Base-by-base conservation (phyloP, 208 protist genomes). In the Wallacemonas collosoma region DNA sequence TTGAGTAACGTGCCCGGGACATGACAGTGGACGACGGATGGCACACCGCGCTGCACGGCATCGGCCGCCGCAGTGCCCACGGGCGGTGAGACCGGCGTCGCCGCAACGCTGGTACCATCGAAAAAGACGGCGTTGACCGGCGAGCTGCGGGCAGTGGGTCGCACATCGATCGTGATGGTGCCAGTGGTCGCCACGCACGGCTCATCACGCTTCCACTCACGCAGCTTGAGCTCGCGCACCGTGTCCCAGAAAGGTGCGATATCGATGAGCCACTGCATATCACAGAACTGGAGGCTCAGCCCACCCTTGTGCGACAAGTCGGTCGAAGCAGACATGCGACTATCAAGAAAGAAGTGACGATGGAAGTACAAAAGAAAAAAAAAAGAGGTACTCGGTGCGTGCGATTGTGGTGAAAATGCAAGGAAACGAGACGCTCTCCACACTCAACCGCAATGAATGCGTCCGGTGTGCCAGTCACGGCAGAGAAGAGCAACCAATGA, bases 231-330 rank as follows among this genome's bases (percentile, higher is more conserved):
- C 2, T 63, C 70, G 9, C 85, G 79, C 50, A 93, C 73, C 54
- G 81, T 68, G 55, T 90, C 78, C 88, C 88, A 93, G 62, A 89
- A 89, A 14, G 73, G 69, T 8, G 17, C 2, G 9, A 90, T 64
- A 15, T 90, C 88, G 44, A 90, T 73, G 61, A 85, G 86, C 45
- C 80, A 64, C 66, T 82, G 77, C 36, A 76, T 60, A 40, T 77
- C 74, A 3, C 65, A 69, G 51, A 86, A 85, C 8, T 41, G 26
- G 5, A 62, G 36, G 56, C 36, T 38, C 17, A 15, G 5, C 7
- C 56, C 15, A 5, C 8, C 17, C 7, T n/a, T 5, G 36, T 4
- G 14, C 5, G 35, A 3, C 56, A 38, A 43, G 36, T n/a, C 26
- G 5, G 5, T 62, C 50, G 56, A 38, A 12, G 26, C 26, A 26